phyloP scores from a whole-genome alignment of 768 basidiomycete genomes.

The Agaricus subrufescens region DNA sequence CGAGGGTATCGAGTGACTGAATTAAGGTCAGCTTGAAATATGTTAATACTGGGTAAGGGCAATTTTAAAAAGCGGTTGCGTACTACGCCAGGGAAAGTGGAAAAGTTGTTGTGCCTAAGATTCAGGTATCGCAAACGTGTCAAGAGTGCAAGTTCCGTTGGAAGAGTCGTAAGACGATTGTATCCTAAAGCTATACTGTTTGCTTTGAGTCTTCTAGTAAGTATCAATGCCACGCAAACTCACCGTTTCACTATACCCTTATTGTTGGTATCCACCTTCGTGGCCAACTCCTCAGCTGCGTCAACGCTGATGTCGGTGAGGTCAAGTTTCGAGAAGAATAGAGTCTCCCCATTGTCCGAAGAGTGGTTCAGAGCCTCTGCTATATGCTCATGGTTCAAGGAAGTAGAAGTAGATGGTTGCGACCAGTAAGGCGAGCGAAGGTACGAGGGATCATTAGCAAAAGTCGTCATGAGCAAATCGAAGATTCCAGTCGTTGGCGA shows the following conservation, averaged over 20 bases:
- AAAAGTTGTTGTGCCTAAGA: conserved; percentile 79
- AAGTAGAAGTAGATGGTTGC: conserved; percentile 17
- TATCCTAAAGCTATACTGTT: conserved; percentile 79
- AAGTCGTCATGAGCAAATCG: conserved; percentile 2
- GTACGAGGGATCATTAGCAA: conserved; percentile 3
- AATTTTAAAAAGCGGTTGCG: conserved; percentile 25
- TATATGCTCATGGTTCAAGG: conserved; percentile 55
- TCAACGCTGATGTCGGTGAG: conserved; percentile 71
- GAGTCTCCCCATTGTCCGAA: conserved; percentile 73
- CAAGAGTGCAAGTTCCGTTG: conserved; percentile 67
- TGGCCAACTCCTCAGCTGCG: conserved; percentile 75
- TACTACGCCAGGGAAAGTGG: conserved; percentile 84
- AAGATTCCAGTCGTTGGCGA: neutral
- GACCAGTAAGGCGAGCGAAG: conserved; percentile 8
- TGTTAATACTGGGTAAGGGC: conserved; percentile 8
- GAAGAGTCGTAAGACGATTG: conserved; percentile 78
- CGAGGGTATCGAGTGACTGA: conserved; percentile 87
- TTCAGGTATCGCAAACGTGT: conserved; percentile 81
- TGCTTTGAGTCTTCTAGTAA: neutral
- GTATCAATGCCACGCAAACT: neutral
- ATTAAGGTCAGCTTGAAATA: conserved; percentile 68
- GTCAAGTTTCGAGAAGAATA: conserved; percentile 78
- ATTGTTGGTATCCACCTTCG: conserved; percentile 40
- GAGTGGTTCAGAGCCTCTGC: conserved; percentile 62
- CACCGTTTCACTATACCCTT: conserved; percentile 61